Percentiles rank a stretch among this genome's conserved stretches.
Conservation (phyloP, 768 basidiomycete genomes). For the Mycena sanguinolenta region DNA sequence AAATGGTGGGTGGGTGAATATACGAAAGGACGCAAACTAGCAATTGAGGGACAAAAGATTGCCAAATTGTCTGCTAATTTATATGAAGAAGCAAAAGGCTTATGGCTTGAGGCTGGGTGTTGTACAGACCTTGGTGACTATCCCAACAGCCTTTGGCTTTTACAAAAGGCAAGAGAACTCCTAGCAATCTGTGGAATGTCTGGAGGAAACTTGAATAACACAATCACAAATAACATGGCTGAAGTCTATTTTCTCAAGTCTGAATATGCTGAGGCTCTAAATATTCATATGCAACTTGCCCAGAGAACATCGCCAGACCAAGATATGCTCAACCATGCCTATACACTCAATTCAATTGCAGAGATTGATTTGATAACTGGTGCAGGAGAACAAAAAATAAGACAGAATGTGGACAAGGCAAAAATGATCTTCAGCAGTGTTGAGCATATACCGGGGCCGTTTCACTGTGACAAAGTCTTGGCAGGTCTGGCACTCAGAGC, state of each 20-base stretch:
- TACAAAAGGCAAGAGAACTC: neutral
- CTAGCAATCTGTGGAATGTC: conserved; percentile 5
- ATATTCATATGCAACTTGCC: neutral
- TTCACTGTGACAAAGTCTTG: neutral
- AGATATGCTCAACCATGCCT: neutral
- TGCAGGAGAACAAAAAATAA: neutral
- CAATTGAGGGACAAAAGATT: conserved; percentile 7
- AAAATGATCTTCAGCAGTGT: neutral
- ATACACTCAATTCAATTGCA: neutral
- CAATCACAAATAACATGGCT: neutral
- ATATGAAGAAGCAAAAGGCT: neutral
- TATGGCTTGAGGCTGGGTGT: neutral
- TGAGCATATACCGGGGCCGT: neutral
- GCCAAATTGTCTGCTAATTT: neutral
- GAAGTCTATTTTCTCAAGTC: conserved; percentile 15
- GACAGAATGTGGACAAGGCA: neutral
- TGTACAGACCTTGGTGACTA: neutral
- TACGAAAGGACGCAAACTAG: neutral
- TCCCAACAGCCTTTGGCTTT: neutral
- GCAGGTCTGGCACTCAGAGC: neutral
- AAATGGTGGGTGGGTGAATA: neutral
- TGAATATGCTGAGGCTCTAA: conserved; percentile 1
- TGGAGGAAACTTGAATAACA: neutral
- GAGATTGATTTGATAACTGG: neutral
- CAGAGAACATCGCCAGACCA: neutral